These are phyloP conservation scores for Solanum aculeatissimum DNA, from an alignment of 305 asterid species.

Conservation along the genomic window DNA sequence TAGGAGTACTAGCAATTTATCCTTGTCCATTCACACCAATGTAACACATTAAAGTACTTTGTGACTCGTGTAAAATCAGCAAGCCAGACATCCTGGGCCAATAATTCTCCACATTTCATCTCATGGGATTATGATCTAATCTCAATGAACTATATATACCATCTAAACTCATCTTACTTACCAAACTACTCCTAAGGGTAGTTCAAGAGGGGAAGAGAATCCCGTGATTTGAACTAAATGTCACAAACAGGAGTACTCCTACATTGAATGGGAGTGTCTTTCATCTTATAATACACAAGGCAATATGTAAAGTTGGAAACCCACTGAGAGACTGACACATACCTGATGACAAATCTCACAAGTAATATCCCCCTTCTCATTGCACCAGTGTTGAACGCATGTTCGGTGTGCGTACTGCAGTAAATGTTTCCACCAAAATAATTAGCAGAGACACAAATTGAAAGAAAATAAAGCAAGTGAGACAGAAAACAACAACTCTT, in stretches of 20 bases:
- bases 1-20: not conserved
- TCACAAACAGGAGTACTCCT: not conserved
- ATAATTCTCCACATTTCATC: not conserved
- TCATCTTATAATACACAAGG: not conserved
- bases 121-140: not conserved
- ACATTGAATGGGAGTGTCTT: not conserved
- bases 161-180: not conserved
- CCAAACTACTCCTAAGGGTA: not conserved
- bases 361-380: constrained; percentile 94
- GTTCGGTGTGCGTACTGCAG: constrained; percentile 95
- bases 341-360: constrained; percentile 98
- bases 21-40: not conserved
- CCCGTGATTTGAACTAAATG: not conserved
- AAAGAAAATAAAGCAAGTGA: not conserved
- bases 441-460: not conserved
- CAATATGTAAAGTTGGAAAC: not conserved
- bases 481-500: not conserved
- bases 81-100: not conserved
- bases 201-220: not conserved
- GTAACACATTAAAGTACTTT: not conserved
- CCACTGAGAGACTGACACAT: not conserved
- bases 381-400: constrained; percentile 98
- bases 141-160: not conserved
- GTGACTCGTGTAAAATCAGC: not conserved
- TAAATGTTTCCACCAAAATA: constrained; percentile 2